Base-by-base conservation (phyloP, 768 basidiomycete genomes). In the Mycena rebaudengoi region DNA sequence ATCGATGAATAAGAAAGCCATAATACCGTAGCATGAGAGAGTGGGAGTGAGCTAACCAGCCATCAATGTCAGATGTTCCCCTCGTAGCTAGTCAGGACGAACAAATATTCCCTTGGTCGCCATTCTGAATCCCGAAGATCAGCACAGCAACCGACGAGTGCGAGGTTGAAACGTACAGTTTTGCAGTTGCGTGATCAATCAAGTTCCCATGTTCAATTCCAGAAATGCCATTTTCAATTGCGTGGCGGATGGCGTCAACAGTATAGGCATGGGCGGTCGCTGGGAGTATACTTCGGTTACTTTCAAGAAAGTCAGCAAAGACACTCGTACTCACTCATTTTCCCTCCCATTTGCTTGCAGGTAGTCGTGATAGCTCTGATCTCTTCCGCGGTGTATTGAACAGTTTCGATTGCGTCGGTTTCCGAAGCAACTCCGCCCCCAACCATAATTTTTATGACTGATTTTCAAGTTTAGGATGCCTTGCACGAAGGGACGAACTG, bases 191-290 rank as follows among this genome's bases (percentile, higher is more conserved):
- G 8, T 67, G 33, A 50, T 80, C 79, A 14, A 83, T 73, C 11
- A 83, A 70, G 65, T 84, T 83, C 5, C 83, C 83, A 55, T 84
- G 83, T 59, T 84, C 83, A 48, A 84, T 83, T 4, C 81, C 82
- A 12, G 57, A 64, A 6, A 82, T 77, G 11, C 83, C 82, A 49
- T 81, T 82, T n/a, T 79, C 75, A 33, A 84, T 75, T 0, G 82
- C 81, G 49, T 83, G 82, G 1, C 74, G 69, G 60, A 84, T 80
- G 1, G 80, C 76, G 21, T 77, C 80, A n/a, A 73, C 69, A 1
- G 81, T 83, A 64, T 80, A 78, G 16, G 73, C 73, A 50, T 75
- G 73, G 2, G 72, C 74, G 10, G 74, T 76, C 1, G 68, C 74
- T 77, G 33, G 6, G 16, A 35, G 23, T 20, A 6, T 39, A 13